Evolutionary conservation across 768 basidiomycete genomes (phyloP).

Genomic region (Agaricus bisporus): DNA sequence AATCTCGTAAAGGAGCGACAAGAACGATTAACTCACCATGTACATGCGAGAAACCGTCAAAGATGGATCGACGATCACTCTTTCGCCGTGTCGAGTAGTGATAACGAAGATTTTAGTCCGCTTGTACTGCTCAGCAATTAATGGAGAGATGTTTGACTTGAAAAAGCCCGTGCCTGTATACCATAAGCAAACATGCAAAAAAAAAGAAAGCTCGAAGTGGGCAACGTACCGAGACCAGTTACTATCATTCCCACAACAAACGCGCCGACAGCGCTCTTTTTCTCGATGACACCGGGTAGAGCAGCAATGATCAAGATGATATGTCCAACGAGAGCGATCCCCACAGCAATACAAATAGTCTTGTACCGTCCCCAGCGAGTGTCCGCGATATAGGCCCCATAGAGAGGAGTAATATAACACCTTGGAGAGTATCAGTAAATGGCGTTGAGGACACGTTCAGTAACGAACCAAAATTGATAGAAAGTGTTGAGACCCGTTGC

Average conservation of each 20-base stretch:
- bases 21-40: conserved; percentile 42
- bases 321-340: conserved; percentile 54
- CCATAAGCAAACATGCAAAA: background rate
- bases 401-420: conserved; percentile 54
- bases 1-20: background rate
- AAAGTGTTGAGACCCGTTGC: conserved; percentile 69
- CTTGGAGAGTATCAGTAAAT: conserved; percentile 19
- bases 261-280: conserved; percentile 41
- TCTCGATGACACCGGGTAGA: conserved; percentile 59
- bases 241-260: conserved; percentile 59
- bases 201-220: background rate
- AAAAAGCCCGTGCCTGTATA: conserved; percentile 56
- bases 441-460: conserved; percentile 4
- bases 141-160: conserved; percentile 73
- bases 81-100: conserved; percentile 49
- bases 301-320: conserved; percentile 59
- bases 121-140: conserved; percentile 74
- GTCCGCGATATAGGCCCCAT: conserved; percentile 65
- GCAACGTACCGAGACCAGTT: conserved; percentile 40
- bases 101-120: conserved; percentile 46
- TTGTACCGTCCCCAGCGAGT: conserved; percentile 63
- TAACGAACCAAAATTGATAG: conserved; percentile 57
- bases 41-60: conserved; percentile 67
- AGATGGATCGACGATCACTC: conserved; percentile 69
- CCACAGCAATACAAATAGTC: conserved; percentile 55